phyloP scores from a whole-genome alignment of 1,139 yeast genomes.

The Sugiyamaella sp. region DNA sequence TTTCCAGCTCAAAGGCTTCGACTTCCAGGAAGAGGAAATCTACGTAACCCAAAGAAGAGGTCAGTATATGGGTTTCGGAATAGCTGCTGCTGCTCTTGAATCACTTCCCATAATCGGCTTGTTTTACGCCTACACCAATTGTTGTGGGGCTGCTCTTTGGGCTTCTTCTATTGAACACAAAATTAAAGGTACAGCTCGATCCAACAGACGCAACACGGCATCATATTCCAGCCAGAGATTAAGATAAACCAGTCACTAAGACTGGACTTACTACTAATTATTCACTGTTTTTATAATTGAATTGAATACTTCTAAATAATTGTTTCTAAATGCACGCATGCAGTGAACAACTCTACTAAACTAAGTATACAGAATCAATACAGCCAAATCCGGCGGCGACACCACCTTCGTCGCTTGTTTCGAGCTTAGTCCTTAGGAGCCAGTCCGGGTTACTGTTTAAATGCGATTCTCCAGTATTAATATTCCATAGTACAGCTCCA shows the following conservation, averaged over 20 bases:
- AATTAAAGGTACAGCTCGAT: slow-evolving; percentile 1
- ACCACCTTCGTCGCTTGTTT: slow-evolving; percentile 92
- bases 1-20: slow-evolving; percentile 60
- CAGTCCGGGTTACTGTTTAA: slow-evolving; percentile 77
- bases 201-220: not conserved
- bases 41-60: slow-evolving; percentile 40
- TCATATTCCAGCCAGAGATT: not conserved
- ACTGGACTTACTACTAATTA: not conserved
- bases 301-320: no score
- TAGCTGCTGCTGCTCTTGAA: slow-evolving; percentile 60
- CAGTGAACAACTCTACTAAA: no score
- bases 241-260: not conserved
- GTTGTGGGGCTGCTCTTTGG: slow-evolving; percentile 77
- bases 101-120: slow-evolving; percentile 62
- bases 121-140: slow-evolving; percentile 66
- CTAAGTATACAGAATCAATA: slow-evolving; percentile 68
- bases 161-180: slow-evolving; percentile 43
- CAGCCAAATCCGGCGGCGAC: slow-evolving; percentile 99
- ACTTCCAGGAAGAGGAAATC: slow-evolving; percentile 45
- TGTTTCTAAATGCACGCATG: no score
- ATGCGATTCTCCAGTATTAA: slow-evolving; percentile 56
- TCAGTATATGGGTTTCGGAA: slow-evolving; percentile 55
- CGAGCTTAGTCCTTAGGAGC: slow-evolving; percentile 84
- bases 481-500: slow-evolving; percentile 80
- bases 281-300: not conserved